Conservation (phyloP, 495 filamentous ascomycete species). For the Neurospora sp. region DNA sequence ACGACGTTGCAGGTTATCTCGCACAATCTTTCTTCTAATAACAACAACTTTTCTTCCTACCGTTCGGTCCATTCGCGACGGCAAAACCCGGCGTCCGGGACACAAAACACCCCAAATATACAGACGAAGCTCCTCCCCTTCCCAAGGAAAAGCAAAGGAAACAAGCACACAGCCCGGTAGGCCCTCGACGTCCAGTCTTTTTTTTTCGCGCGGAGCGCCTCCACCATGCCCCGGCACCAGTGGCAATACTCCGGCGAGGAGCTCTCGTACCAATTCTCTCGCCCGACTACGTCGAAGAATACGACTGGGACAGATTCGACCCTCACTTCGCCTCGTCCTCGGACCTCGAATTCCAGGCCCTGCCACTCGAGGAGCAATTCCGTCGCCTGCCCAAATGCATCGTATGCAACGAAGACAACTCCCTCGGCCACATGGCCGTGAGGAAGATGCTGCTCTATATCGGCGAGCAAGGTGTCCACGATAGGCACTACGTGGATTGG, state of each 20-base stretch:
- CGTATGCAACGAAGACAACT: neutral
- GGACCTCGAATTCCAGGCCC: neutral
- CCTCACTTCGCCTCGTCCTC: neutral
- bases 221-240: neutral
- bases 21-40: too few relatives aligned
- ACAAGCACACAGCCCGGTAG: too few relatives aligned
- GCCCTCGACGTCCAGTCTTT: too few relatives aligned
- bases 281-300: neutral
- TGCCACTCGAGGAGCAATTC: neutral
- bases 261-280: neutral
- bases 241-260: neutral
- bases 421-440: neutral
- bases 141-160: too few relatives aligned
- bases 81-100: too few relatives aligned
- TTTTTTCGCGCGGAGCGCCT: neutral
- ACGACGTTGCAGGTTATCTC: too few relatives aligned
- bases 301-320: neutral
- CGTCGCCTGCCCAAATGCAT: neutral
- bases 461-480: neutral
- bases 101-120: too few relatives aligned
- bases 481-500: neutral
- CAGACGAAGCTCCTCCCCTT: too few relatives aligned
- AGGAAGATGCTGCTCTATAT: neutral
- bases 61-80: too few relatives aligned
- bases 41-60: too few relatives aligned